A percentile compares a stretch with the other conserved stretches of the same genome.
Conservation (phyloP, 2,329 filamentous ascomycete species). For the Rutstroemia sp. region DNA sequence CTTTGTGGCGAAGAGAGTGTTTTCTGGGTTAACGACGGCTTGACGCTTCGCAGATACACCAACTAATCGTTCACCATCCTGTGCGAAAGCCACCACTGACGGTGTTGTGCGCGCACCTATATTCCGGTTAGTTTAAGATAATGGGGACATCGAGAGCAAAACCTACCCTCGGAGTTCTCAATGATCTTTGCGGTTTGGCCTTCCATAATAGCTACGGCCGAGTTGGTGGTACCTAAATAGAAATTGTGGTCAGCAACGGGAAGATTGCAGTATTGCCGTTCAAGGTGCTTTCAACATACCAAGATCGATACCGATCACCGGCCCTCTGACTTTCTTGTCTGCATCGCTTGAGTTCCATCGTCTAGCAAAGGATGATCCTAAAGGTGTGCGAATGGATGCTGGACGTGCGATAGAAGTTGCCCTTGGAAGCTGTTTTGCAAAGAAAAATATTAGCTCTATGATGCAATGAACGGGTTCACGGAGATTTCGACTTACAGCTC, state of each 20-base stretch:
- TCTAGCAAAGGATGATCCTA: slow-evolving; percentile 66
- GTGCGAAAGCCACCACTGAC: slow-evolving; percentile 90
- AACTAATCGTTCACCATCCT: slow-evolving; percentile 92
- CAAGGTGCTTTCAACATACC: slow-evolving; percentile 47
- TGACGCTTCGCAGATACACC: slow-evolving; percentile 97
- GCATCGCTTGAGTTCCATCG: slow-evolving; percentile 66
- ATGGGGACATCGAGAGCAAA: not conserved
- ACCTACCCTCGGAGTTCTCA: slow-evolving; percentile 85
- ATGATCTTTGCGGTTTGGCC: slow-evolving; percentile 93
- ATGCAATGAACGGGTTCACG: slow-evolving; percentile 12
- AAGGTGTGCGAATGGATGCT: slow-evolving; percentile 60
- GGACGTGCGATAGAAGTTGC: slow-evolving; percentile 62
- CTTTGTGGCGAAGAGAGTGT: slow-evolving; percentile 97
- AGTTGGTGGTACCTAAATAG: slow-evolving; percentile 77
- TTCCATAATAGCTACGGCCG: slow-evolving; percentile 95
- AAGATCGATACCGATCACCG: slow-evolving; percentile 97
- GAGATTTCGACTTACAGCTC: slow-evolving; percentile 57
- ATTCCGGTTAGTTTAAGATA: slow-evolving; percentile 8
- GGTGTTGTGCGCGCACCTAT: slow-evolving; percentile 86
- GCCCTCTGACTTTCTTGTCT: slow-evolving; percentile 79
- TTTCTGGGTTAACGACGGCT: slow-evolving; percentile 96
- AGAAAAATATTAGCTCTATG: slow-evolving; percentile 19
- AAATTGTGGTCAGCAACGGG: slow-evolving; percentile 17
- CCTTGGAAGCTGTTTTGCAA: slow-evolving; percentile 61
- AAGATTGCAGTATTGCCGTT: not conserved